Conservation (phyloP, 2,329 filamentous ascomycete species). For the Nothopassalora personata region DNA sequence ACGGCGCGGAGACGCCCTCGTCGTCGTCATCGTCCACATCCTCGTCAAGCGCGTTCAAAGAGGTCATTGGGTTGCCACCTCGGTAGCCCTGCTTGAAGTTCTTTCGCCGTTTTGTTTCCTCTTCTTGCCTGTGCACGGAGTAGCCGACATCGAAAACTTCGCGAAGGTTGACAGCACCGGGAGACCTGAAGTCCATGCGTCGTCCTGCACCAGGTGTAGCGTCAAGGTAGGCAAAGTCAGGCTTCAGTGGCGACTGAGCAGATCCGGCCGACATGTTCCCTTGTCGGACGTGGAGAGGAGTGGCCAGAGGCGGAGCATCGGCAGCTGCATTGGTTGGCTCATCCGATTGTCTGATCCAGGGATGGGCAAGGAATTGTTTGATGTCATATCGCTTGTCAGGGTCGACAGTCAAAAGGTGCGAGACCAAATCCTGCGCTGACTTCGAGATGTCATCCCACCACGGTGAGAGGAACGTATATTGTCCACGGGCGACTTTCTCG, state of each 20-base stretch:
- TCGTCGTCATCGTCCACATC: conserved; percentile 61
- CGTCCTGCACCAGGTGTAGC: conserved; percentile 54
- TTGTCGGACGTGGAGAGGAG: conserved; percentile 56
- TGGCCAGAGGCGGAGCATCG: conserved; percentile 68
- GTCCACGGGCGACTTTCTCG: conserved; percentile 92
- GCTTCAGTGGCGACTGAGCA: conserved; percentile 41
- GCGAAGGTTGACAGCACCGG: conserved; percentile 87
- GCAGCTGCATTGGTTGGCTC: conserved; percentile 62
- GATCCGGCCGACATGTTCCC: conserved; percentile 35
- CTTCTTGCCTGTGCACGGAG: conserved; percentile 91
- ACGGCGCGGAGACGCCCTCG: conserved; percentile 53
- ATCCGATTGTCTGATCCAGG: conserved; percentile 75
- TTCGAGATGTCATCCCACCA: conserved; percentile 99
- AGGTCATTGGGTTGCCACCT: conserved; percentile 57
- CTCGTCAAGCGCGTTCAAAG: conserved; percentile 61
- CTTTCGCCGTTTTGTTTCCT: conserved; percentile 87
- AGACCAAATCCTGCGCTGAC: conserved; percentile 87
- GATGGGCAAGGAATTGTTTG: conserved; percentile 84
- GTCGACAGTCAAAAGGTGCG: conserved; percentile 87
- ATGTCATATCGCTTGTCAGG: conserved; percentile 94
- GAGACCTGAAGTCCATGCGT: conserved; percentile 88
- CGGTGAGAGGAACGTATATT: conserved; percentile 95
- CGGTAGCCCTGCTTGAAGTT: conserved; percentile 69
- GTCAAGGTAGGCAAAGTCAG: conserved; percentile 49
- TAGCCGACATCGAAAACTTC: conserved; percentile 99